These are phyloP conservation scores for Thelonectria blattea DNA, from an alignment of 2,329 filamentous ascomycete genomes.

Conservation along the genomic window DNA sequence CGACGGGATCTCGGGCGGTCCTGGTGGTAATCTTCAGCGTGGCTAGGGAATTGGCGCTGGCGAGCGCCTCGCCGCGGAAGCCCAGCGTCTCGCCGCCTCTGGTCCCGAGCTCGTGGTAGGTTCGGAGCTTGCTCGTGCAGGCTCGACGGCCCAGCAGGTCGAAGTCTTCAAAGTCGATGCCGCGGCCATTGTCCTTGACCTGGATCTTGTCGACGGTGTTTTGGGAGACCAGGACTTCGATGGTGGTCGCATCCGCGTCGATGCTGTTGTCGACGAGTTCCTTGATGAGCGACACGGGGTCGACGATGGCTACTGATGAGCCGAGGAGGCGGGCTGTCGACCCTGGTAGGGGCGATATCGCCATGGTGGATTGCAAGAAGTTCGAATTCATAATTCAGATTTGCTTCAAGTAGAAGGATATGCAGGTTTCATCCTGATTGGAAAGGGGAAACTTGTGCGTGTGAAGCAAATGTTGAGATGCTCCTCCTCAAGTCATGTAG, in stretches of 20 bases:
- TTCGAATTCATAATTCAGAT: conserved; percentile 18
- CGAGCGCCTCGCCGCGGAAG: conserved; percentile 77
- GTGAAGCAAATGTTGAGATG: not conserved
- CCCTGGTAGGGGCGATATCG: conserved; percentile 56
- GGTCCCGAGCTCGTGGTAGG: conserved; percentile 65
- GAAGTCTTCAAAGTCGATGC: conserved; percentile 69
- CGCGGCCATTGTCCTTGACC: conserved; percentile 75
- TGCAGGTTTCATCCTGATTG: not conserved
- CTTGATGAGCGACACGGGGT: conserved; percentile 69
- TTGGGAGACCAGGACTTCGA: conserved; percentile 68
- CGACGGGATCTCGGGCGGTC: conserved; percentile 65
- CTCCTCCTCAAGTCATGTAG: too few relatives aligned
- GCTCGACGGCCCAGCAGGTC: conserved; percentile 67
- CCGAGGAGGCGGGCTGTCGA: conserved; percentile 62
- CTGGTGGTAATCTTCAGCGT: conserved; percentile 68
- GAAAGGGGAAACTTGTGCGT: not conserved
- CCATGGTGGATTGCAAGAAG: conserved; percentile 44
- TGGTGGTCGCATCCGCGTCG: conserved; percentile 70
- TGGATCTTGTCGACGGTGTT: conserved; percentile 74
- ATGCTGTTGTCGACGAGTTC: conserved; percentile 81
- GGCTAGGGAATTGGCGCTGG: conserved; percentile 67
- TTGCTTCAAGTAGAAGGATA: not conserved
- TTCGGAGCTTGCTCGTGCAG: conserved; percentile 75
- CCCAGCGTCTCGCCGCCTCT: conserved; percentile 69
- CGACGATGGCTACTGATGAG: conserved; percentile 64